A percentile compares a stretch with the other conserved stretches of the same genome.
phyloP scores from a whole-genome alignment of 352 stramenopile genomes.

The Saprolegnia parasitica region DNA sequence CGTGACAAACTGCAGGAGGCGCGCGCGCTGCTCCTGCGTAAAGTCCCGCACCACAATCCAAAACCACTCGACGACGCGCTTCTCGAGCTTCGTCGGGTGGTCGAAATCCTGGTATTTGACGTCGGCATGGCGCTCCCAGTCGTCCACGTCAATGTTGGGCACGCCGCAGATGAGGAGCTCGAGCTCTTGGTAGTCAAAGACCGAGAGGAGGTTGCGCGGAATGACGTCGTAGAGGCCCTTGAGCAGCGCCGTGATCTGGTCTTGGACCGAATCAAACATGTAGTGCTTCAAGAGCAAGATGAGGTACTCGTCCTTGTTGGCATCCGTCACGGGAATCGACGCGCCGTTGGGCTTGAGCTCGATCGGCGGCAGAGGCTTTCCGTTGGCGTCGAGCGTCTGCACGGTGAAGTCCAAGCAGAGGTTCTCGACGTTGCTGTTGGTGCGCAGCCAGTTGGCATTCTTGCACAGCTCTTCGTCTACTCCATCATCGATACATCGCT shows the following conservation, averaged over 20 bases:
- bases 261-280: constrained; percentile 87
- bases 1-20: constrained; percentile 89
- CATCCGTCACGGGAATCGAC: constrained; percentile 89
- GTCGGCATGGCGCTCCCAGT: constrained; percentile 85
- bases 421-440: constrained; percentile 58
- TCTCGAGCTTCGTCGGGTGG: constrained; percentile 45
- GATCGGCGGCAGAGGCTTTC: constrained; percentile 47
- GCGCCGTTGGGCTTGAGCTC: constrained; percentile 90
- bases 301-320: constrained; percentile 96
- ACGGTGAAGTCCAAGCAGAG: constrained; percentile 74
- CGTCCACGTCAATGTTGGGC: constrained; percentile 84
- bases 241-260: constrained; percentile 88
- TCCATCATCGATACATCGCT: background rate
- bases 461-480: constrained; percentile 66
- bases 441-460: constrained; percentile 56
- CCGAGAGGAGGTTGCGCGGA: constrained; percentile 72
- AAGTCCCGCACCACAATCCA: constrained; percentile 78
- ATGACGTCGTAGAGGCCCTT: constrained; percentile 91
- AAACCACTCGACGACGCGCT: constrained; percentile 85
- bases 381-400: constrained; percentile 47
- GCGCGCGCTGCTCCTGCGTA: constrained; percentile 77
- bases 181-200: constrained; percentile 94
- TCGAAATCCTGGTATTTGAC: constrained; percentile 74
- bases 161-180: constrained; percentile 92
- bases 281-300: constrained; percentile 91